Evolutionary conservation across 192 early-diverging fungal genomes (phyloP), one percentile per base, ranked within the genome.

Genomic region (Gaertneriomyces semiglobifer): DNA sequence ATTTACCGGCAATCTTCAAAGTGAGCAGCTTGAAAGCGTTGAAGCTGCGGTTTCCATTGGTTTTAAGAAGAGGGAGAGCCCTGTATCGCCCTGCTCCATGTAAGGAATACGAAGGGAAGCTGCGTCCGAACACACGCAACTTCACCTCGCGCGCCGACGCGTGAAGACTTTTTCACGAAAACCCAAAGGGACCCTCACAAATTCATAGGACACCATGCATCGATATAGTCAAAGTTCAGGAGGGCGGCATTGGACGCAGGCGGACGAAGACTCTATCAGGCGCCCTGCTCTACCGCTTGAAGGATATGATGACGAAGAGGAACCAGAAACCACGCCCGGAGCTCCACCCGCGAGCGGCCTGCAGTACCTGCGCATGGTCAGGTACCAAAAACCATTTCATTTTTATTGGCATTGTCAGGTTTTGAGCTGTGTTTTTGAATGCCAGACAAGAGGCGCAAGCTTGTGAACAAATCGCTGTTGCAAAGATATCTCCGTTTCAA

Each of bases 341-440:
- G 54, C 4, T 4, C 45, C 47, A 38, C 56, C 66, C 10, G 58
- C 66, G 1, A 60, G 58, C 5, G 66, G 57, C 6, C 47, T 68
- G 50, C 58, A 68, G 47, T 68, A 68, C 42, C 42, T 68, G 39
- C 42, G 58, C 14, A 68, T 68, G 66, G 66, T 68, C 10, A 59
- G 66, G 66, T 68, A 44, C 8, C 41, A 2, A 5, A 0, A 6
- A 19, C n/a, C 9, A 6, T 63, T 5, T 5, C 5, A 6, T 6
- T 5, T 52, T 52, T n/a, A 52, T 5, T 52, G 50, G n/a, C n/a
- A 20, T 52, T 18, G 50, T 18, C 50, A 4, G 60, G 16, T 19
- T 53, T n/a, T 50, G 11, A 10, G n/a, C 8, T 25, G 7, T 9
- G 16, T 46, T 16, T 6, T 3, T 39, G 0, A 57, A 57, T 38